Evolutionary conservation across 2,329 filamentous ascomycete species (phyloP).

Genomic region (Fusarium dimerum): DNA sequence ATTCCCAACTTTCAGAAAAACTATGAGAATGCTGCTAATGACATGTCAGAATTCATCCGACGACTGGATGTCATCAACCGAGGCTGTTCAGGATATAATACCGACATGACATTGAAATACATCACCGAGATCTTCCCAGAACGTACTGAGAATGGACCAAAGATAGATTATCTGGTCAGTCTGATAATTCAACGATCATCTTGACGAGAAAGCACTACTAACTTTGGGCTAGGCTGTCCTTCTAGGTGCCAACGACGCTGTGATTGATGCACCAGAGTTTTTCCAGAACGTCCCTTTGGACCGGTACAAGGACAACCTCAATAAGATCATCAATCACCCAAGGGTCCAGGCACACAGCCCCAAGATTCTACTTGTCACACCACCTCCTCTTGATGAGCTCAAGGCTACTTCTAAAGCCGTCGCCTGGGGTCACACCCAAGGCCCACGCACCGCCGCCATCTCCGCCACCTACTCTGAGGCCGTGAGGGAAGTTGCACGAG

Average conservation of each 20-base stretch:
- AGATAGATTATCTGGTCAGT: constrained; percentile 67
- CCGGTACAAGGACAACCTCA: constrained; percentile 72
- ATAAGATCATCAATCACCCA: constrained; percentile 71
- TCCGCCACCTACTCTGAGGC: constrained; percentile 59
- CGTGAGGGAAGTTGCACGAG: constrained; percentile 67
- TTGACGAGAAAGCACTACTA: background rate
- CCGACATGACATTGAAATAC: constrained; percentile 68
- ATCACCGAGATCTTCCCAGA: constrained; percentile 71
- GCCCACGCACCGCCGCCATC: constrained; percentile 48
- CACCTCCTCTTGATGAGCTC: constrained; percentile 81
- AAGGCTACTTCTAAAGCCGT: constrained; percentile 53
- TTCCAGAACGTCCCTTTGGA: constrained; percentile 78
- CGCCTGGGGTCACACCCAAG: constrained; percentile 44
- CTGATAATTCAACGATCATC: background rate
- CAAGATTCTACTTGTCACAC: constrained; percentile 75
- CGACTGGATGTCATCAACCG: constrained; percentile 85
- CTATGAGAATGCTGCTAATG: too few species aligned
- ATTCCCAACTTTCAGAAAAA: background rate
- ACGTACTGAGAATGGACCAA: constrained; percentile 52
- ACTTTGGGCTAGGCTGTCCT: constrained; percentile 63
- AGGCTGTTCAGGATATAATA: constrained; percentile 85
- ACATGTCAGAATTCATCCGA: constrained; percentile 65
- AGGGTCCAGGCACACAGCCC: constrained; percentile 68
- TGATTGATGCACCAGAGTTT: constrained; percentile 61
- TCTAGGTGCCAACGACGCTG: constrained; percentile 89